phyloP scores from a whole-genome alignment of 225 moss, liverwort and hornwort species.

The Pseudisothecium myosuroides region DNA sequence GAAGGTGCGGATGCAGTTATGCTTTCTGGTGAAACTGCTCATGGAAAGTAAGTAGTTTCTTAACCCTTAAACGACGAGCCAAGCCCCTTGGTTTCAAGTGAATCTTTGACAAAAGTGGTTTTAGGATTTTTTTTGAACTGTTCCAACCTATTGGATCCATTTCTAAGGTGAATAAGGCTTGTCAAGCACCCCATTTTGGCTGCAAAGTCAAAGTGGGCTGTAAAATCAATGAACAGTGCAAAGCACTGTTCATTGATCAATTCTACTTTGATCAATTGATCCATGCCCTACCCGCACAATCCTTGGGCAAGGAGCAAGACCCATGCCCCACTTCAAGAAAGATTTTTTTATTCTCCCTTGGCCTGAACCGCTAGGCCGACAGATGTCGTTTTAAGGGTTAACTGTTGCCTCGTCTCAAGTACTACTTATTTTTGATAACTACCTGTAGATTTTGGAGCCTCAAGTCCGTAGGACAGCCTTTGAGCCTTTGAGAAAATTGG shows the following conservation, averaged over 20 bases:
- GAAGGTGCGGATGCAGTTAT: slow-evolving; percentile 91
- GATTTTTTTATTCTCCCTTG: not conserved
- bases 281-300: not conserved
- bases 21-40: slow-evolving; percentile 98
- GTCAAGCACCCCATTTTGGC: no score
- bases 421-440: not conserved
- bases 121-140: not conserved
- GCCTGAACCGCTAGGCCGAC: not conserved
- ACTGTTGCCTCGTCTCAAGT: not conserved
- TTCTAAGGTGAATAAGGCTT: no score
- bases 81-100: not conserved
- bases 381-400: not conserved
- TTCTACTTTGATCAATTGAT: no score
- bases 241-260: not conserved
- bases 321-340: not conserved
- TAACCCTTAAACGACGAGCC: not conserved
- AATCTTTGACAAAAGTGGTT: not conserved
- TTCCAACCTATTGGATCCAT: not conserved
- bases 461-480: not conserved
- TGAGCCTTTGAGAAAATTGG: not conserved
- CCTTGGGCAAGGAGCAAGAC: not conserved
- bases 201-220: not conserved
- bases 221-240: no score
- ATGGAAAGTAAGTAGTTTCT: slow-evolving; percentile 74
- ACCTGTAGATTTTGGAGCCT: not conserved